Conservation (phyloP, 2,329 filamentous ascomycete species). For the Incumbomyces lentus region DNA sequence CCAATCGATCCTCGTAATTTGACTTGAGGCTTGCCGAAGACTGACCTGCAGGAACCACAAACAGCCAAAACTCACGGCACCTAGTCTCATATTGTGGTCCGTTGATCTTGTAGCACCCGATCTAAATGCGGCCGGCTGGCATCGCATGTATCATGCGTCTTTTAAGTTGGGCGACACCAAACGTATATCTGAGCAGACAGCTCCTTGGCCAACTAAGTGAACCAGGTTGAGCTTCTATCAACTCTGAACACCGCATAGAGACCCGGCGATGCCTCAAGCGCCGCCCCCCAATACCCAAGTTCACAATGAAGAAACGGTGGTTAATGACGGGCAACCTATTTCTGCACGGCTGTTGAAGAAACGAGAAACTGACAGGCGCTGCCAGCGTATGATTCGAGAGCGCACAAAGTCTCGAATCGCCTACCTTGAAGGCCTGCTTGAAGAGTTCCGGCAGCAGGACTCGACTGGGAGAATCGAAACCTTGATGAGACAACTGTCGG, state of each 20-base stretch:
- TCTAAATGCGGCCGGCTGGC: too few species aligned
- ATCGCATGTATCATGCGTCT: too few species aligned
- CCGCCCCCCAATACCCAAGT: too few species aligned
- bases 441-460: slow-evolving; percentile 18
- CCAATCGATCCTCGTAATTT: too few species aligned
- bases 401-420: slow-evolving; percentile 20
- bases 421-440: slow-evolving; percentile 20
- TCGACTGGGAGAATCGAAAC: slow-evolving; percentile 16
- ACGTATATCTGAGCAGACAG: background rate
- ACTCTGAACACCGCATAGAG: background rate
- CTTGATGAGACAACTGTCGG: slow-evolving; percentile 17
- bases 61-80: too few species aligned
- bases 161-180: too few species aligned
- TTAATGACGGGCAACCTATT: background rate
- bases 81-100: too few species aligned
- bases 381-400: slow-evolving; percentile 20
- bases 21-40: too few species aligned
- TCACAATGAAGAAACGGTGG: background rate
- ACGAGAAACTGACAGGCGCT: slow-evolving; percentile 20
- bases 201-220: background rate
- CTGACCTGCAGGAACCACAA: too few species aligned
- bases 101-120: too few species aligned
- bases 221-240: background rate
- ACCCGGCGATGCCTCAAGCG: too few species aligned
- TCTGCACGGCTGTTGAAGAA: slow-evolving; percentile 18